A percentile compares a stretch with the other conserved stretches of the same genome.
Conservation (phyloP, 1,284 basidiomycete genomes). For the Omphalotus olearius region DNA sequence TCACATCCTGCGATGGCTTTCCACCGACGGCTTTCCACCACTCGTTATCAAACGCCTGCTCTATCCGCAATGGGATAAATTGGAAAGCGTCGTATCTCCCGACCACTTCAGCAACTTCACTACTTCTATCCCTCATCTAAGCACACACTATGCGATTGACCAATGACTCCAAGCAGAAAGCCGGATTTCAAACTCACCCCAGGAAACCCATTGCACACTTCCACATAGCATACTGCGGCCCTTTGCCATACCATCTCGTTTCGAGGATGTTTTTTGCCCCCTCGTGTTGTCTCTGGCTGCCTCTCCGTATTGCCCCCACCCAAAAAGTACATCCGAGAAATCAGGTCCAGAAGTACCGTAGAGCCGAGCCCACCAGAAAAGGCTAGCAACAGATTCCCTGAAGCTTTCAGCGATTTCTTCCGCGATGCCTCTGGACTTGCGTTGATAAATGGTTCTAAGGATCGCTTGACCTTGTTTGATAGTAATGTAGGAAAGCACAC, state of each 20-base stretch:
- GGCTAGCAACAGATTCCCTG: constrained; percentile 62
- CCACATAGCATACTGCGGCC: constrained; percentile 64
- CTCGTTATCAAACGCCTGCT: constrained; percentile 64
- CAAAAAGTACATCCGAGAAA: constrained; percentile 58
- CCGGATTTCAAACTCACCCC: constrained; percentile 41
- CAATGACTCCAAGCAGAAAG: constrained; percentile 5
- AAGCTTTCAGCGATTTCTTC: constrained; percentile 53
- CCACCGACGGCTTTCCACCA: constrained; percentile 58
- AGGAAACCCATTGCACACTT: constrained; percentile 56
- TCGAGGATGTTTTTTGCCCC: constrained; percentile 64
- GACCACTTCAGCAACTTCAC: constrained; percentile 45
- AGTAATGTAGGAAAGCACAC: constrained; percentile 65
- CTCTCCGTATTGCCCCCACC: constrained; percentile 18
- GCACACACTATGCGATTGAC: constrained; percentile 5
- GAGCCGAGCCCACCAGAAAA: constrained; percentile 76
- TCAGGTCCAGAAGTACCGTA: constrained; percentile 64
- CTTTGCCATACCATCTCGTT: constrained; percentile 60
- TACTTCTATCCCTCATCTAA: constrained; percentile 52
- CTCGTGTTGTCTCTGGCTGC: constrained; percentile 30
- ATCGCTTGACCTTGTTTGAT: constrained; percentile 57
- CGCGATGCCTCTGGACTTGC: constrained; percentile 42
- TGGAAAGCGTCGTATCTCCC: constrained; percentile 46
- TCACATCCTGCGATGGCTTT: constrained; percentile 24
- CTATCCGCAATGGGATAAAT: constrained; percentile 58
- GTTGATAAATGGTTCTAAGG: constrained; percentile 64